A percentile compares a stretch with the other conserved stretches of the same genome.
phyloP scores from a whole-genome alignment of 108 stramenopile genomes.

The Aurantiochytrium sp. region DNA sequence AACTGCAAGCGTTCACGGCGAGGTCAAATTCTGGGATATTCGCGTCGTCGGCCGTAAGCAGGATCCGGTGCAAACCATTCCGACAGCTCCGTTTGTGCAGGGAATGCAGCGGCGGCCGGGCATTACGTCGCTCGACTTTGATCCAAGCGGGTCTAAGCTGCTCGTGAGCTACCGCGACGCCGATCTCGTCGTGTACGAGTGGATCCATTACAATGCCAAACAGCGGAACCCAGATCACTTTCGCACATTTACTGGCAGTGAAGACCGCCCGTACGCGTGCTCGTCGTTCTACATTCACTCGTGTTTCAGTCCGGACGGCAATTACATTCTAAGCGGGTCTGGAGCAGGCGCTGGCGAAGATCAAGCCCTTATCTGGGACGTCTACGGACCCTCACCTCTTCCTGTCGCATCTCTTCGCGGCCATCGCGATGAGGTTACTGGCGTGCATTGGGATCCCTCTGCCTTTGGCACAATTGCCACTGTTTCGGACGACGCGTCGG shows the following conservation, averaged over 20 bases:
- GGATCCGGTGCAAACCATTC: background rate
- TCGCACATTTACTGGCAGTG: background rate
- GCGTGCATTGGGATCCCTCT: background rate
- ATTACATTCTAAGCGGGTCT: background rate
- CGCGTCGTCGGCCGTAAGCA: background rate
- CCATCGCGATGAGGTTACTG: background rate
- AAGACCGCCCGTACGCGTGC: background rate
- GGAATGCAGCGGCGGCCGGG: background rate
- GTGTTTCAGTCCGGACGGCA: background rate
- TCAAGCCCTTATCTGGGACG: background rate
- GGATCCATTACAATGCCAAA: background rate
- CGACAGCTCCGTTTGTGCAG: background rate
- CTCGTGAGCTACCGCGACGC: background rate
- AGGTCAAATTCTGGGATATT: background rate
- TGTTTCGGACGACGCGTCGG: background rate
- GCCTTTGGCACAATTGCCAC: background rate
- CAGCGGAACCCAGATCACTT: background rate
- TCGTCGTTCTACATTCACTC: background rate
- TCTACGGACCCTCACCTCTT: background rate
- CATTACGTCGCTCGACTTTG: background rate
- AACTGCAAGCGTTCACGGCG: background rate
- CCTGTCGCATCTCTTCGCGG: background rate
- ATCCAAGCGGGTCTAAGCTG: background rate
- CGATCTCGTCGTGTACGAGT: constrained; percentile 12
- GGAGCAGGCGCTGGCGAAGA: background rate